Evolutionary conservation across 164 flowering plant genomes (phyloP).

Genomic region (Vitis vinifera): DNA sequence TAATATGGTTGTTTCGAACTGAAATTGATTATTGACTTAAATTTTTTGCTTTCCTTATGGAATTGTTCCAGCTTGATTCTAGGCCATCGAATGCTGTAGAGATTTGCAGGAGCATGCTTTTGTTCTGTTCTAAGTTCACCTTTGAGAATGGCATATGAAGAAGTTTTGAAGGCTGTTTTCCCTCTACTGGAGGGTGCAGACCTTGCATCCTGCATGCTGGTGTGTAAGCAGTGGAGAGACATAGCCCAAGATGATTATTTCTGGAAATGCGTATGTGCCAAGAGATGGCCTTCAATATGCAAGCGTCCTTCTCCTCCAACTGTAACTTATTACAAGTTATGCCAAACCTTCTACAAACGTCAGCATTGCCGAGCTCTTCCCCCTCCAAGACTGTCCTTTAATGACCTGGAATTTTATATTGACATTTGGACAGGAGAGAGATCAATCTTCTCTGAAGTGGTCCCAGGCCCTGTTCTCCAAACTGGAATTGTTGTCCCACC

Average conservation of each 20-base stretch:
- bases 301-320: constrained; percentile 53
- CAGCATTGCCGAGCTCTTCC: constrained; percentile 37
- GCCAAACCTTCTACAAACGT: constrained; percentile 63
- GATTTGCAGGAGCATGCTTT: background rate
- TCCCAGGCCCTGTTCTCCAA: constrained; percentile 63
- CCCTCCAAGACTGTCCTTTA: constrained; percentile 80
- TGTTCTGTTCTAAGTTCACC: background rate
- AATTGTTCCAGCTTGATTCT: background rate
- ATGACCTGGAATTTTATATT: constrained; percentile 72
- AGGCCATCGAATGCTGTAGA: background rate
- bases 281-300: constrained; percentile 92
- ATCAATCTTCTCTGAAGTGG: constrained; percentile 70
- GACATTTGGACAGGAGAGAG: constrained; percentile 77
- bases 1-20: too few species aligned
- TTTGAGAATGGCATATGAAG: constrained; percentile 45
- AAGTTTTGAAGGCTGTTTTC: constrained; percentile 72
- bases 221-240: constrained; percentile 77
- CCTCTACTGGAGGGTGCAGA: constrained; percentile 76
- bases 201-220: constrained; percentile 79
- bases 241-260: constrained; percentile 80
- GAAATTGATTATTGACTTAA: background rate
- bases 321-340: constrained; percentile 62
- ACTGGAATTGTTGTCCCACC: constrained; percentile 56
- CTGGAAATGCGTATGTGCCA: constrained; percentile 85
- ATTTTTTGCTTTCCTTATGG: background rate